These are phyloP conservation scores for Calophaca sinica DNA, from an alignment of 306 rosid species.

Conservation along the genomic window DNA sequence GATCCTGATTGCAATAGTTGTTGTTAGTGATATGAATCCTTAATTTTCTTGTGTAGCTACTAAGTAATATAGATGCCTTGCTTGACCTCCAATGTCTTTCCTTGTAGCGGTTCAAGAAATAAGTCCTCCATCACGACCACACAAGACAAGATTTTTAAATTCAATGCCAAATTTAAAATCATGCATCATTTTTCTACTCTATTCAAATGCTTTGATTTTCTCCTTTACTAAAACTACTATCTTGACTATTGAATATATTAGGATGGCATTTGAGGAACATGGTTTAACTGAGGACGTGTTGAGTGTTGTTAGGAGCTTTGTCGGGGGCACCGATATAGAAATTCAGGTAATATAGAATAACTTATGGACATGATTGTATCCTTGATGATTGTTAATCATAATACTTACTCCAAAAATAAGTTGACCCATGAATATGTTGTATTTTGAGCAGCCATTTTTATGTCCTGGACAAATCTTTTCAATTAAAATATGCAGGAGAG, in stretches of 20 bases:
- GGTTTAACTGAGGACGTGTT: conserved; percentile 62
- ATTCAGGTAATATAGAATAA: conserved; percentile 63
- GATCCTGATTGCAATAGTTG: conserved; percentile 19
- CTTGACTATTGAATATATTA: conserved; percentile 50
- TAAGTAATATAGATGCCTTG: conserved; percentile 13
- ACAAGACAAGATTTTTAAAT: no score
- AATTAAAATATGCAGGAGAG: conserved; percentile 63
- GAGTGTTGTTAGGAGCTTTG: conserved; percentile 53
- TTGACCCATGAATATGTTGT: background rate
- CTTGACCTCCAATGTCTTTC: no score
- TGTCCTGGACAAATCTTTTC: background rate
- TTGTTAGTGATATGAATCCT: conserved; percentile 10
- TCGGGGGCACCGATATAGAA: conserved; percentile 58
- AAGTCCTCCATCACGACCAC: background rate
- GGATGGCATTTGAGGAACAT: conserved; percentile 72
- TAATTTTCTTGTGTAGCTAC: conserved; percentile 15
- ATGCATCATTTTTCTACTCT: background rate
- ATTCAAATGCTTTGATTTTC: conserved; percentile 17
- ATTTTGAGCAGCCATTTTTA: conserved; percentile 3
- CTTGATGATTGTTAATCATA: conserved; percentile 39
- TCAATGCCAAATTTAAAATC: background rate
- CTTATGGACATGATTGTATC: conserved; percentile 1
- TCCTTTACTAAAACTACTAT: conserved; percentile 25
- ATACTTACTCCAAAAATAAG: conserved; percentile 17
- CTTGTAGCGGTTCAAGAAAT: no score